phyloP scores from a whole-genome alignment of 1,139 yeast genomes.

The Diutina siamensis region DNA sequence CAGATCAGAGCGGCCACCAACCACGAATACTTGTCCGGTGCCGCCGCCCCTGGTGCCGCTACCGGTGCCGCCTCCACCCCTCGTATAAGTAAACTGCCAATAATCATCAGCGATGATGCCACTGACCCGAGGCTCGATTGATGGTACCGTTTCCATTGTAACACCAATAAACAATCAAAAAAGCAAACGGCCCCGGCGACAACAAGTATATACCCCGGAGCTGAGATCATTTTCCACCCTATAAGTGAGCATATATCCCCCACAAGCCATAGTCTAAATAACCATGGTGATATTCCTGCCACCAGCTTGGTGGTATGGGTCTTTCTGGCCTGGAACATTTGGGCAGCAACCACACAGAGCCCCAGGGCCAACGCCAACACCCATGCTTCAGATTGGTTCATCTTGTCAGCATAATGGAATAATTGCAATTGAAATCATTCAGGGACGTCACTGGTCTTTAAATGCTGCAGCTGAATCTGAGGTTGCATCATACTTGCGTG shows the following conservation, averaged over 20 bases:
- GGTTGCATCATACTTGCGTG: not conserved
- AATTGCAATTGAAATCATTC: not conserved
- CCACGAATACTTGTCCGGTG: too few relatives aligned
- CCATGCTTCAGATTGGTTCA: not conserved
- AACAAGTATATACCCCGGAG: not conserved
- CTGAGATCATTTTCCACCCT: not conserved
- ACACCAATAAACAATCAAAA: not conserved
- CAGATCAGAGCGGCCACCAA: not conserved
- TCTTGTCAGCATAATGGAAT: not conserved
- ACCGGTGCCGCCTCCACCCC: not conserved
- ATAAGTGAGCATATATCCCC: not conserved
- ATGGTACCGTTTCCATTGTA: not conserved
- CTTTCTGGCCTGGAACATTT: not conserved
- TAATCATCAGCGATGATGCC: not conserved
- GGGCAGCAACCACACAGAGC: not conserved
- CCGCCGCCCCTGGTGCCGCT: too few relatives aligned
- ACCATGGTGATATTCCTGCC: constrained; percentile 1
- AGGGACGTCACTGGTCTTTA: not conserved
- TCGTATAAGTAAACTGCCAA: not conserved
- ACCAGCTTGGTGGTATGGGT: not conserved
- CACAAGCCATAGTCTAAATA: not conserved
- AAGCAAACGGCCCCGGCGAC: not conserved
- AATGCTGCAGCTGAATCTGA: not conserved
- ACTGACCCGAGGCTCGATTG: not conserved
- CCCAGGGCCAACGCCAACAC: not conserved